phyloP scores from a whole-genome alignment of 2,329 filamentous ascomycete species.

The Venturia oleaginea region DNA sequence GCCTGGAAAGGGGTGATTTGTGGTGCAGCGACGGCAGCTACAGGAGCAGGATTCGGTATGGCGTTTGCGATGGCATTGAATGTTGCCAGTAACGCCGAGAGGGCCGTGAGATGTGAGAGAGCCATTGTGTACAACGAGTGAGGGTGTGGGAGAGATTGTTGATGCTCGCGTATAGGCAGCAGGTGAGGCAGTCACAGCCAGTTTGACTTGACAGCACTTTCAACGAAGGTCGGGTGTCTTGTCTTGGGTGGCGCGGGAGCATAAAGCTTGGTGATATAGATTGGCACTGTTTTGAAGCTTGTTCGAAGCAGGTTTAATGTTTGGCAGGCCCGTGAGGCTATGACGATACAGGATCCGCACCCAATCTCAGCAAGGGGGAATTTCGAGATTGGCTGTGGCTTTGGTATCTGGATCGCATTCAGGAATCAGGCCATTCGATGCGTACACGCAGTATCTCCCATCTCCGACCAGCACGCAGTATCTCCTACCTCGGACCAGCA shows the following conservation, averaged over 20 bases:
- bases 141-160: not conserved
- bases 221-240: not conserved
- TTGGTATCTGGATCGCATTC: not conserved
- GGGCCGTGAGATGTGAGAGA: conserved; percentile 1
- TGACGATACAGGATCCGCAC: not conserved
- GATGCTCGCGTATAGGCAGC: not conserved
- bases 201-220: not conserved
- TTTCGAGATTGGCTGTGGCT: not conserved
- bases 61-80: conserved; percentile 3
- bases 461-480: too few relatives aligned
- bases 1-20: conserved; percentile 40
- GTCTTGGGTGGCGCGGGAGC: not conserved
- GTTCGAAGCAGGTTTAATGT: not conserved
- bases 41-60: conserved; percentile 15
- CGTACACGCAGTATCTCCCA: not conserved
- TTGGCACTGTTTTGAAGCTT: not conserved
- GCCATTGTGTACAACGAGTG: not conserved
- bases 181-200: not conserved
- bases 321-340: not conserved
- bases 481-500: too few relatives aligned
- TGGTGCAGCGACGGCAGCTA: conserved; percentile 29
- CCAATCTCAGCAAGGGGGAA: too few relatives aligned
- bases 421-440: not conserved
- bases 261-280: not conserved
- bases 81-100: conserved; percentile 1